These are phyloP conservation scores for Byssothecium circinans DNA, from an alignment of 2,329 filamentous ascomycete species.

Conservation along the genomic window DNA sequence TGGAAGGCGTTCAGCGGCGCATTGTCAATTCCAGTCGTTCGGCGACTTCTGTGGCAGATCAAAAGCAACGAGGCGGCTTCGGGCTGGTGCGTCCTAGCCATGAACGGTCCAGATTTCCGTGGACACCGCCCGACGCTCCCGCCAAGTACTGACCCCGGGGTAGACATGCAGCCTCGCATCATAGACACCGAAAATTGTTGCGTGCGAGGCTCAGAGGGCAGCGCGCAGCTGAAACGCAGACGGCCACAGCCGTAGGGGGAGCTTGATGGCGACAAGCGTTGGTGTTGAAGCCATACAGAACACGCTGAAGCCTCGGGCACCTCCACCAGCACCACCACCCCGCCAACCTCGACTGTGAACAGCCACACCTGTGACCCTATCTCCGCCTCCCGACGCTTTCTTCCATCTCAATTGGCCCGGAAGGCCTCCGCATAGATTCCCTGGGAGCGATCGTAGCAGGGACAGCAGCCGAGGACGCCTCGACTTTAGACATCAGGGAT, in stretches of 20 bases:
- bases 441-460: slow-evolving; percentile 20
- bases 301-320: neutral
- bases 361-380: slow-evolving; percentile 14
- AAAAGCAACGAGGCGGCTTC: too few species aligned
- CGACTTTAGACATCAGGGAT: slow-evolving; percentile 32
- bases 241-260: neutral
- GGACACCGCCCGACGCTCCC: slow-evolving; percentile 10
- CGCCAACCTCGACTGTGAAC: neutral
- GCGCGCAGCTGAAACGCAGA: slow-evolving; percentile 22
- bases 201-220: slow-evolving; percentile 12
- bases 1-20: too few species aligned
- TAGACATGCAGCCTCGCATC: slow-evolving; percentile 9
- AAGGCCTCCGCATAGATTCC: slow-evolving; percentile 6
- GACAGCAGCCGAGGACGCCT: slow-evolving; percentile 28
- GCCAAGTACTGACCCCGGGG: slow-evolving; percentile 15
- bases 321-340: neutral
- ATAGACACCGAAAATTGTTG: slow-evolving; percentile 10
- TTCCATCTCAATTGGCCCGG: slow-evolving; percentile 24
- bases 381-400: slow-evolving; percentile 12
- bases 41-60: too few species aligned
- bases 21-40: too few species aligned
- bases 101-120: slow-evolving; percentile 5
- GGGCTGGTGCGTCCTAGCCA: neutral
- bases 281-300: neutral
- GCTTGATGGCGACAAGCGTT: neutral